Evolutionary conservation across 2,329 filamentous ascomycete species (phyloP), one percentile per base, ranked within the genome.

Genomic region (Alternaria sp.): DNA sequence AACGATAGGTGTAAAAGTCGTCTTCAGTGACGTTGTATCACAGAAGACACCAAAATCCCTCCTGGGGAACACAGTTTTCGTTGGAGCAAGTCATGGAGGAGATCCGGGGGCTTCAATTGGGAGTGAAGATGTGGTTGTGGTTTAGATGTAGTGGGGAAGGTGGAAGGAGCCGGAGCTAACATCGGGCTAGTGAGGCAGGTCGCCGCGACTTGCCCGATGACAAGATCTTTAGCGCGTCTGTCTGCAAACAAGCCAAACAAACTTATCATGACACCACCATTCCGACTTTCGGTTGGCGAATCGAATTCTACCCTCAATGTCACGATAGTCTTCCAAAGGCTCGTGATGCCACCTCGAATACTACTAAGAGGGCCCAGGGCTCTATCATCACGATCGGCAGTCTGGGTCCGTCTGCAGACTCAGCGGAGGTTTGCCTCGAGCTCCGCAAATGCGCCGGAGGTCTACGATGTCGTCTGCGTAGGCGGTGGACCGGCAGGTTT

Each of bases 381-480:
- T 48, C 42, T 69, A 17, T 44, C 53, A 52, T 61, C 65, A 24
- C 48, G 58, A 50, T 46, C 58, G 37, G 50, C 61, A 42, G 49
- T 63, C 17, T 59, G 56, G 21, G 62, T 67, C 29, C 67, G 60
- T 50, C 29, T 67, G 31, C 65, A 50, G 49, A 36, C 66, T 10
- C 65, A 56, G 28, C 72, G 64, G 58, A 70, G 71, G 59, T 75
- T 66, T 57, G 73, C 72, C 24, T 76, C 76, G 45, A 76, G 62
- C 62, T 70, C 74, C 37, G 60, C 71, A 62, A 60, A 63, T 45
- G 60, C 68, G 11, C 86, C 88, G 10, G 91, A 96, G 65, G 88
- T 97, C 70, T 97, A 95, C 81, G 93, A 97, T 85, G 90, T 97
- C 31, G 92, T 97, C 62, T 95, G 92, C 71, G 90, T 97, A 53